Base-by-base conservation (phyloP, 805 yeast species). In the Starmerella geochares region DNA sequence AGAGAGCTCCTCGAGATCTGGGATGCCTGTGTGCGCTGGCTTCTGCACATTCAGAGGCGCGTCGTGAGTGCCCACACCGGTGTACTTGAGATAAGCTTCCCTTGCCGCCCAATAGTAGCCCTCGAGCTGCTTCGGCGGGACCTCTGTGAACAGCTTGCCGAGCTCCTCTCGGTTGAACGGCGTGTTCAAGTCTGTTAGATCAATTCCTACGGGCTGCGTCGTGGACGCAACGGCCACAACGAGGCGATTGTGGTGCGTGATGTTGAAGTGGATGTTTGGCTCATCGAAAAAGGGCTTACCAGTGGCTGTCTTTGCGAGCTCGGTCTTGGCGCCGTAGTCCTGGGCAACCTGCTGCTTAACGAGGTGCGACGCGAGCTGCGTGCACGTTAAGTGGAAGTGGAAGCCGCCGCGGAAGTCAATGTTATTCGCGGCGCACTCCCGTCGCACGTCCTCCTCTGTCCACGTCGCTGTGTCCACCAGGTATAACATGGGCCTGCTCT, bases 91-190 rank as follows among this genome's bases (percentile, higher is more conserved):
- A 27, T 48, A 57, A 16, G 62, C 60, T 38, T 59, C 63, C 7
- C 61, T 45, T 11, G 54, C 58, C 3, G 62, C 60, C 63, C 62
- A 59, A 31, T 40, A 51, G 8, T 51, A 33, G 19, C 59, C 56
- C 21, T 32, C 37, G 19, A 38, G 23, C 13, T n/a, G 9, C 6
- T n/a, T 13, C 7, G 47, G 17, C 13, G 56, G 56, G 10, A 20
- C 28, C 7, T 20, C 36, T 2, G 33, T 36, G 36, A 50, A 58
- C 33, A 58, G 40, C 32, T 29, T 13, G 4, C 6, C 27, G 4
- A 46, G 37, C 45, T 58, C 56, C 3, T 21, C 42, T 21, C 20
- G 17, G 9, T 40, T 33, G 48, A 58, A 57, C 14, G 54, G 53
- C 6, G 48, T 29, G n/a, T 36, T 29, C 19, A 24, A 5, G 19